These are phyloP conservation scores for Ustilago nuda DNA, from an alignment of 1,284 basidiomycete species.

Conservation along the genomic window DNA sequence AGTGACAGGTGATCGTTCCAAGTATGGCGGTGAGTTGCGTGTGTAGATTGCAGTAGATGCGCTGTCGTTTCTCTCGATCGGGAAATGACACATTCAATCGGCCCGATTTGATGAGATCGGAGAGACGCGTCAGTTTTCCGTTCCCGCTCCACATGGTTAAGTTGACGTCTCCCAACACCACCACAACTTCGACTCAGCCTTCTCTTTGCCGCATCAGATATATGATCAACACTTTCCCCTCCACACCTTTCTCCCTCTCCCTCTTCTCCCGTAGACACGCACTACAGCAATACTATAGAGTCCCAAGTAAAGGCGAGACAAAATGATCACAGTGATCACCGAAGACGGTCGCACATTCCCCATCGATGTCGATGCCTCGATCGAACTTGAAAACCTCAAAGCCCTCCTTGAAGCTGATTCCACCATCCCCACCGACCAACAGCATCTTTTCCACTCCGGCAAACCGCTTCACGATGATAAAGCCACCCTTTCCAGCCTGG, in stretches of 20 bases:
- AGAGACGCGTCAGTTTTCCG: conserved; percentile 14
- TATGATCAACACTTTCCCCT: neutral
- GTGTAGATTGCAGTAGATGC: conserved; percentile 2
- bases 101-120: neutral
- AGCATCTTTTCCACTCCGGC: conserved; percentile 51
- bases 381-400: conserved; percentile 64
- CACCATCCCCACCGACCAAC: conserved; percentile 48
- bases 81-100: neutral
- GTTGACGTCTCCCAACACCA: conserved; percentile 5
- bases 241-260: neutral
- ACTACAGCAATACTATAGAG: too few relatives aligned
- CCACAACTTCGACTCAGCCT: conserved; percentile 11
- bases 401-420: conserved; percentile 63
- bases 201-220: neutral
- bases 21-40: neutral
- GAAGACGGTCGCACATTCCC: conserved; percentile 58
- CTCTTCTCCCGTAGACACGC: neutral
- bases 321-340: conserved; percentile 65
- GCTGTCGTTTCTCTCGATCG: conserved; percentile 14
- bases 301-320: neutral
- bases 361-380: conserved; percentile 59
- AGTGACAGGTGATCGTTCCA: conserved; percentile 19
- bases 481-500: conserved; percentile 50
- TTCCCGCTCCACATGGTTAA: conserved; percentile 10
- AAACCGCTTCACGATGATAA: conserved; percentile 43